Conservation (phyloP, 2,329 filamentous ascomycete genomes). For the Daldinia eschscholtzii region DNA sequence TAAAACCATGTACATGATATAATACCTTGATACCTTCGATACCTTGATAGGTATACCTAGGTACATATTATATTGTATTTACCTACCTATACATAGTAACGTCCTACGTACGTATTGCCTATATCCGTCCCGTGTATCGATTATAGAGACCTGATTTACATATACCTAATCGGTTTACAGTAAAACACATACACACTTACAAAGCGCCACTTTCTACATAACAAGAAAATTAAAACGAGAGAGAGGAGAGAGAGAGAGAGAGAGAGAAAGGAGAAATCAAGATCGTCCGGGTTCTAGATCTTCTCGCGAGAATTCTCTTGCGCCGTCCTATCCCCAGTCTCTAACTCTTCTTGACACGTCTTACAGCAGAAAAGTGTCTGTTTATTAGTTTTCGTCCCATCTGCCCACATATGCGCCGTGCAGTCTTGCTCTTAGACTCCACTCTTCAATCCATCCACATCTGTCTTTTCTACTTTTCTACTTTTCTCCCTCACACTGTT, state of each 20-base stretch:
- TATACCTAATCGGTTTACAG: constrained; percentile 15
- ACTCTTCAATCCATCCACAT: constrained; percentile 44
- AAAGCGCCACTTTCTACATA: constrained; percentile 15
- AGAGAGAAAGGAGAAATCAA: constrained; percentile 2
- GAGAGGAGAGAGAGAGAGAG: background rate
- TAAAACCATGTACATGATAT: background rate
- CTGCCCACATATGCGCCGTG: constrained; percentile 43
- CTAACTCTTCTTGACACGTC: constrained; percentile 42
- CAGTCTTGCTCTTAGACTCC: constrained; percentile 41
- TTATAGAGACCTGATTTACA: constrained; percentile 21
- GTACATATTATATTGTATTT: constrained; percentile 18
- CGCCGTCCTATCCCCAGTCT: constrained; percentile 36
- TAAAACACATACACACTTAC: constrained; percentile 18
- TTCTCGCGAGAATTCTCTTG: constrained; percentile 41
- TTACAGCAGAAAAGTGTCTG: constrained; percentile 44
- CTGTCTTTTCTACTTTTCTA: constrained; percentile 19
- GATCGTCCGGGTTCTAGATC: constrained; percentile 41
- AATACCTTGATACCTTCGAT: too few relatives aligned
- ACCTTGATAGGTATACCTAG: background rate
- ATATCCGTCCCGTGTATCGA: constrained; percentile 27
- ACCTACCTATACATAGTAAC: constrained; percentile 9
- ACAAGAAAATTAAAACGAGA: background rate
- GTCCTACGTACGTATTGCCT: constrained; percentile 37
- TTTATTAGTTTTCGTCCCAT: constrained; percentile 45
- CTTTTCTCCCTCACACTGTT: constrained; percentile 33